Evolutionary conservation across 2,329 filamentous ascomycete genomes (phyloP).

Genomic region (Camillea tinctor): DNA sequence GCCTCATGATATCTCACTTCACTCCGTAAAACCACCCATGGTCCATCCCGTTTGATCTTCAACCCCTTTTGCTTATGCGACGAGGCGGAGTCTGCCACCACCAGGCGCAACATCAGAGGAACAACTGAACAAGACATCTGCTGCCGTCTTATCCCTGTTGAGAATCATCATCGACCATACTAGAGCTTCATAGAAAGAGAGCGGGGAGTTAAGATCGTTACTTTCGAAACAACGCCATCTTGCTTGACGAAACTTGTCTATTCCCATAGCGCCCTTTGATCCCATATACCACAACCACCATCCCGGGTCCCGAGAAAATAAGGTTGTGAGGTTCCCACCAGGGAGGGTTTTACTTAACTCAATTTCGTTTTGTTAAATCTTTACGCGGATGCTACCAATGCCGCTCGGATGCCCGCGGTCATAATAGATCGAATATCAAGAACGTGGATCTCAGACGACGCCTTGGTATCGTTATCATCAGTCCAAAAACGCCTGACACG

Average conservation of each 20-base stretch:
- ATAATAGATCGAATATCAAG: conserved; percentile 51
- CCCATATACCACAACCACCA: background rate
- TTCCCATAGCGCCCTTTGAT: conserved; percentile 18
- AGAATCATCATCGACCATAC: conserved; percentile 10
- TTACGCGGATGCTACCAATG: conserved; percentile 34
- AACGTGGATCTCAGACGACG: conserved; percentile 49
- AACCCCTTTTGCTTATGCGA: conserved; percentile 33
- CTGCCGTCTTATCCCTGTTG: conserved; percentile 19
- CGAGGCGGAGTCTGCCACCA: conserved; percentile 19
- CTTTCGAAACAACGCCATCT: conserved; percentile 18
- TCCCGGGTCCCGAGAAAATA: conserved; percentile 12
- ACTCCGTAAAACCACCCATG: conserved; percentile 29
- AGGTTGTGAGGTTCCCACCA: conserved; percentile 15
- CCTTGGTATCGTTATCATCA: conserved; percentile 36
- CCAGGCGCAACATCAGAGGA: background rate
- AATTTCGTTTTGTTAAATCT: conserved; percentile 1
- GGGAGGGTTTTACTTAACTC: background rate
- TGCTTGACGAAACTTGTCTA: conserved; percentile 12
- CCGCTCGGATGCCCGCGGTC: conserved; percentile 54
- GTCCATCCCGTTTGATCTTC: conserved; percentile 36
- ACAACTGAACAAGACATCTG: conserved; percentile 11
- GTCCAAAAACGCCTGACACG: conserved; percentile 40
- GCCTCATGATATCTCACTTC: conserved; percentile 35
- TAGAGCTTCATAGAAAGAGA: conserved; percentile 12
- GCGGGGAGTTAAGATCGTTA: conserved; percentile 4